phyloP scores from a whole-genome alignment of 495 filamentous ascomycete species.

The Barbatosphaeria neglecta region DNA sequence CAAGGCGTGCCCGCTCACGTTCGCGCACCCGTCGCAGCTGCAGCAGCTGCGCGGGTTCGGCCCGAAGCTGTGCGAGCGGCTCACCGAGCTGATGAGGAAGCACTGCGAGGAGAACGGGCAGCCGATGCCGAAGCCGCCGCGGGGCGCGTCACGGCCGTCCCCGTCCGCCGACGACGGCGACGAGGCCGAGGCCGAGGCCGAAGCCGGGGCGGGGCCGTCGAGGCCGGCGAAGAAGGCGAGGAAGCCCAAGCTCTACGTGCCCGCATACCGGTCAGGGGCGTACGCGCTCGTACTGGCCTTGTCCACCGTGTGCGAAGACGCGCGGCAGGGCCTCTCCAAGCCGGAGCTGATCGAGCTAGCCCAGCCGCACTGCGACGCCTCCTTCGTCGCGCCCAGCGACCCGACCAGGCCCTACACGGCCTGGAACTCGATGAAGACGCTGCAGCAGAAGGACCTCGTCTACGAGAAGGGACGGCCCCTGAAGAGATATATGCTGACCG shows the following conservation, averaged over 20 bases:
- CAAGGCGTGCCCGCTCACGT: constrained; percentile 62
- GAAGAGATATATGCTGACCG: constrained; percentile 58
- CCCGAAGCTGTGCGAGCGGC: constrained; percentile 53
- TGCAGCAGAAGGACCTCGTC: constrained; percentile 64
- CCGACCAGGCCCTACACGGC: constrained; percentile 65
- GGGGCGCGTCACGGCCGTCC: constrained; percentile 13
- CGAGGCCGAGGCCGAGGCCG: constrained; percentile 21
- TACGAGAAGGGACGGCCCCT: constrained; percentile 58
- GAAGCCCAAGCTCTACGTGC: constrained; percentile 60
- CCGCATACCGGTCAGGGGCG: constrained; percentile 55
- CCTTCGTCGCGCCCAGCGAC: constrained; percentile 58
- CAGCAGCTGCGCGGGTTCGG: constrained; percentile 65
- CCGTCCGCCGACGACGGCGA: constrained; percentile 15
- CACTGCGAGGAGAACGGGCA: constrained; percentile 59
- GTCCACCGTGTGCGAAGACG: constrained; percentile 44
- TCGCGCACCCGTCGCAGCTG: constrained; percentile 64
- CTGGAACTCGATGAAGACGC: constrained; percentile 76
- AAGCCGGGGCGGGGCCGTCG: too few relatives aligned
- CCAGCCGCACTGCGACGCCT: constrained; percentile 62
- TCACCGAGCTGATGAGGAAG: constrained; percentile 55
- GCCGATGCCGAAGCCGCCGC: constrained; percentile 53
- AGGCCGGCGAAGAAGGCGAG: constrained; percentile 51
- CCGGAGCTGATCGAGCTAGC: constrained; percentile 55
- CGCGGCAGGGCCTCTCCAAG: constrained; percentile 51
- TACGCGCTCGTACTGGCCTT: constrained; percentile 67